Percentiles rank a stretch among this genome's conserved stretches.
Evolutionary conservation across 306 rosid species (phyloP).

Genomic region (Purshia tridentata): DNA sequence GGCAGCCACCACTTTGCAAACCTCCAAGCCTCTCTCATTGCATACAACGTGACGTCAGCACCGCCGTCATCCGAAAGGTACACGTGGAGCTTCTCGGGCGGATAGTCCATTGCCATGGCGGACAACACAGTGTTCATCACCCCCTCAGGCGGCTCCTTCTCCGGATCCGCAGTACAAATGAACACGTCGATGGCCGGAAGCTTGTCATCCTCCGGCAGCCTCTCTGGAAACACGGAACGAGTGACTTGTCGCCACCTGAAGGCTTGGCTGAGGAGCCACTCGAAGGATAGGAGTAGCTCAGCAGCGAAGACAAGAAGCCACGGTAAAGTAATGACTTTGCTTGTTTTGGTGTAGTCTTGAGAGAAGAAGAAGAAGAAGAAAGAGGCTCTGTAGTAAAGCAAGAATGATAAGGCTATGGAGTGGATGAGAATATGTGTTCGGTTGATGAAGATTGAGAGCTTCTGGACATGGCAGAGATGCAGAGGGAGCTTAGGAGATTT

Average conservation of each 20-base stretch:
- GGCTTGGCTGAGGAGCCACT: slow-evolving; percentile 61
- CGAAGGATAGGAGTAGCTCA: slow-evolving; percentile 55
- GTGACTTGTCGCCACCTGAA: slow-evolving; percentile 55
- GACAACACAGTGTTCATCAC: slow-evolving; percentile 80
- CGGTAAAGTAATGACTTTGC: slow-evolving; percentile 32
- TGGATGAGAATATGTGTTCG: slow-evolving; percentile 50
- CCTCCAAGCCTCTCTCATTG: slow-evolving; percentile 43
- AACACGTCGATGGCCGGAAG: slow-evolving; percentile 65
- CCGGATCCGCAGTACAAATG: slow-evolving; percentile 67
- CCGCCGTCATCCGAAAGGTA: slow-evolving; percentile 78
- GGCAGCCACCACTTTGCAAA: slow-evolving; percentile 74
- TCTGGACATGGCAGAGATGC: slow-evolving; percentile 42
- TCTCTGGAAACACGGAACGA: slow-evolving; percentile 50
- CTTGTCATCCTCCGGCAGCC: slow-evolving; percentile 50
- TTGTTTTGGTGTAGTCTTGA: slow-evolving; percentile 23
- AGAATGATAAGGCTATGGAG: slow-evolving; percentile 44
- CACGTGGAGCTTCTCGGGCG: slow-evolving; percentile 59
- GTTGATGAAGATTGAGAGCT: slow-evolving; percentile 38
- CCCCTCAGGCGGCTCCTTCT: slow-evolving; percentile 58
- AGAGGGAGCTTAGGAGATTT: slow-evolving; percentile 35
- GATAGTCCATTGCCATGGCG: slow-evolving; percentile 73
- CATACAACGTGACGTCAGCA: slow-evolving; percentile 46
- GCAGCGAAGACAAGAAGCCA: slow-evolving; percentile 56
- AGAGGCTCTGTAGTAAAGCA: slow-evolving; percentile 50
- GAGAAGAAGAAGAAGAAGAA: slow-evolving; percentile 41